Conservation (phyloP, 73 alveolate species). For the Durusdinium trenchii region DNA sequence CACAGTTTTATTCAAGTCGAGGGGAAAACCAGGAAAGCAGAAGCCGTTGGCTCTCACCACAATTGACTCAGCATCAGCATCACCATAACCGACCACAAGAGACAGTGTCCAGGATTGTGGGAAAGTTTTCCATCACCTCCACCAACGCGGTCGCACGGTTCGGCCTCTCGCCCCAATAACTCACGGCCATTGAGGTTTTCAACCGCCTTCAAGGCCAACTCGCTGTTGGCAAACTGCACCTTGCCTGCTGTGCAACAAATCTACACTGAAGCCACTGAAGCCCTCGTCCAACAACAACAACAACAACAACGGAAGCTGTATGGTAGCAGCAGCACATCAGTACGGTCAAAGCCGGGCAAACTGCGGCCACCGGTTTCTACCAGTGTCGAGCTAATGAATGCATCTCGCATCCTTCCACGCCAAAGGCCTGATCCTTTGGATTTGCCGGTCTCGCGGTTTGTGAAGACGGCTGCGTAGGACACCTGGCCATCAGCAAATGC, state of each 20-base stretch:
- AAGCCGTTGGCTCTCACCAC: too few species aligned
- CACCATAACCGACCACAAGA: too few species aligned
- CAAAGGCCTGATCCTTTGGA: constrained; percentile 90
- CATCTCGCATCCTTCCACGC: too few species aligned
- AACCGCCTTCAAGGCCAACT: constrained; percentile 51
- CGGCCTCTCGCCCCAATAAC: constrained; percentile 56
- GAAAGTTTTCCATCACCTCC: too few species aligned
- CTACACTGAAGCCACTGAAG: neutral
- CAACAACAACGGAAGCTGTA: neutral
- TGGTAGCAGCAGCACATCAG: neutral
- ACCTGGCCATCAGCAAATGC: too few species aligned
- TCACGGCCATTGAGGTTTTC: constrained; percentile 53
- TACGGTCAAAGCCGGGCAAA: neutral
- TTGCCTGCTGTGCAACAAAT: constrained; percentile 17
- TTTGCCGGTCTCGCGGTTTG: constrained; percentile 74
- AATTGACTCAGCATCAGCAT: too few species aligned
- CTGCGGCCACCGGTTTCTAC: too few species aligned
- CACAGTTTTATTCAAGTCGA: too few species aligned
- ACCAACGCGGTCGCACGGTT: neutral
- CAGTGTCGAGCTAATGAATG: too few species aligned
- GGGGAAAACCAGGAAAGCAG: too few species aligned
- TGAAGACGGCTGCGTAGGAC: constrained; percentile 78
- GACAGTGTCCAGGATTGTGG: too few species aligned
- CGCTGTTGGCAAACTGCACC: constrained; percentile 55
- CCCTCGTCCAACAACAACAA: too few species aligned